phyloP scores from a whole-genome alignment of 1,284 basidiomycete species.

The Trichosporon faecale region DNA sequence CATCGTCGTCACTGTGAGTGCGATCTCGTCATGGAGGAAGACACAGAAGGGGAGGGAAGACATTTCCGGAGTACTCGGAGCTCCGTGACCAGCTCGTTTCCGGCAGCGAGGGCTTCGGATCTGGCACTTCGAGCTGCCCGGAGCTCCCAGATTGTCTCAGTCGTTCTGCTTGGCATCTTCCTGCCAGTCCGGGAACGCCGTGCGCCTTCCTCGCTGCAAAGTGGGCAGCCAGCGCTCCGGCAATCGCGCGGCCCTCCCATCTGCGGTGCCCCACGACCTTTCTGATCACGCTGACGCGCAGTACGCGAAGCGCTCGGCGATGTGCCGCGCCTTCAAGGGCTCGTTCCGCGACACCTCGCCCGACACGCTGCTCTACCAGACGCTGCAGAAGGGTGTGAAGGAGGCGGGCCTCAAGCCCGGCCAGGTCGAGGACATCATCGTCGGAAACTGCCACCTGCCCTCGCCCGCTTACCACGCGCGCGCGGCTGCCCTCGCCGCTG shows the following conservation, averaged over 20 bases:
- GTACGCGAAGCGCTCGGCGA: conserved; percentile 46
- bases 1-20: conserved; percentile 80
- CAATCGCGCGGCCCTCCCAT: background rate
- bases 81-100: background rate
- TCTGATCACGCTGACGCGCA: conserved; percentile 36
- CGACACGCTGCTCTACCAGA: conserved; percentile 31
- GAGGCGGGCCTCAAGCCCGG: conserved; percentile 28
- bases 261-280: too few species aligned
- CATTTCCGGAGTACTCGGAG: background rate
- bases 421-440: conserved; percentile 54
- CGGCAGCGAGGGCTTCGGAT: too few species aligned
- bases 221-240: background rate
- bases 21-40: too few species aligned
- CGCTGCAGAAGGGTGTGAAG: conserved; percentile 29
- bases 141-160: too few species aligned
- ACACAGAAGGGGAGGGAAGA: background rate
- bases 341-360: conserved; percentile 34
- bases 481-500: conserved; percentile 25
- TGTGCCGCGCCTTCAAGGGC: conserved; percentile 34
- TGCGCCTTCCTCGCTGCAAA: background rate
- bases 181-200: background rate
- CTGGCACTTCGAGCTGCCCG: background rate
- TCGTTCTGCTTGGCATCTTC: too few species aligned
- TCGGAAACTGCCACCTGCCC: conserved; percentile 51
- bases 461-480: conserved; percentile 28